Evolutionary conservation across 2,329 filamentous ascomycete genomes (phyloP).

Genomic region (Nigrograna mackinnonii): DNA sequence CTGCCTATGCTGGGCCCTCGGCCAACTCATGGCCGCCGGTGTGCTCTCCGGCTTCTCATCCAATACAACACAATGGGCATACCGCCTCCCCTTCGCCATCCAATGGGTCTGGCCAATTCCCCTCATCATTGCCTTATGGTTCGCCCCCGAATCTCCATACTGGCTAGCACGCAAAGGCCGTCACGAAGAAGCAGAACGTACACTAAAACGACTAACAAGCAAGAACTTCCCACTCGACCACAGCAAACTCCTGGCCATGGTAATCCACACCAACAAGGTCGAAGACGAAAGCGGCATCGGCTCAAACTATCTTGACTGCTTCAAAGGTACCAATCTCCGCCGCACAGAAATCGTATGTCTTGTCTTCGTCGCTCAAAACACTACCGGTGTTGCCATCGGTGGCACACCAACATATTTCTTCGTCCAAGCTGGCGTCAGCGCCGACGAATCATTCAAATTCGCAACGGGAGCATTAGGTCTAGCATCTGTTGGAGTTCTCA

Average conservation of each 20-base stretch:
- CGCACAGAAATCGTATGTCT: slow-evolving; percentile 60
- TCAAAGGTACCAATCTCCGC: slow-evolving; percentile 58
- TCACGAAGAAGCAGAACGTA: slow-evolving; percentile 46
- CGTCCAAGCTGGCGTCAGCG: slow-evolving; percentile 61
- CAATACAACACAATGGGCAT: slow-evolving; percentile 25
- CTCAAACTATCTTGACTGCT: slow-evolving; percentile 51
- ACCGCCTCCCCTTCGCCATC: slow-evolving; percentile 29
- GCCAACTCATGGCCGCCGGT: slow-evolving; percentile 62
- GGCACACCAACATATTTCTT: slow-evolving; percentile 68
- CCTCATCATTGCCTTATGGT: slow-evolving; percentile 46
- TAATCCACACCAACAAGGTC: background rate
- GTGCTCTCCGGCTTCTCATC: slow-evolving; percentile 59
- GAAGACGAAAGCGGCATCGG: background rate
- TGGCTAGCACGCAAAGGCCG: slow-evolving; percentile 52
- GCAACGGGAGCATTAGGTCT: slow-evolving; percentile 60
- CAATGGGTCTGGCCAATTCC: slow-evolving; percentile 52
- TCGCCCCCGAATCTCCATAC: slow-evolving; percentile 58
- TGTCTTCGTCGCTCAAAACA: slow-evolving; percentile 63
- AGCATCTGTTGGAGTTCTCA: slow-evolving; percentile 67
- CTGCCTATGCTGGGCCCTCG: slow-evolving; percentile 70
- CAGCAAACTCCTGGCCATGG: background rate
- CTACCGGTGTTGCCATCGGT: slow-evolving; percentile 66
- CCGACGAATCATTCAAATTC: slow-evolving; percentile 57
- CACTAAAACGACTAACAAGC: slow-evolving; percentile 50
- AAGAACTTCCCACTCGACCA: slow-evolving; percentile 23